These are phyloP conservation scores for Vaucheria bursata DNA, from an alignment of 352 stramenopile genomes.

Conservation along the genomic window DNA sequence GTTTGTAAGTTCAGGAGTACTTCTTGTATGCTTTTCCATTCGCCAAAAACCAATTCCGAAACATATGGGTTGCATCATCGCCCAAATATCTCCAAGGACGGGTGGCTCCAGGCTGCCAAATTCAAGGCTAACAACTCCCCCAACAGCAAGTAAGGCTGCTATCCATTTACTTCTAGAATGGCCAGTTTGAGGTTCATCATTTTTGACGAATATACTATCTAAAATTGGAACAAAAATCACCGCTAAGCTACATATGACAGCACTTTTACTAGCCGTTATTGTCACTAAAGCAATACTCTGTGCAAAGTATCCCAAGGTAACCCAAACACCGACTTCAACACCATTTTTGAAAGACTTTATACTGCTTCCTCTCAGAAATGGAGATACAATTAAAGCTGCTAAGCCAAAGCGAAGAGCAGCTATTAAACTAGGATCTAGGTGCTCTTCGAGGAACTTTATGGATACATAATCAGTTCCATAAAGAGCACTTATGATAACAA, in stretches of 20 bases:
- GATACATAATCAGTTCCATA: conserved; percentile 47
- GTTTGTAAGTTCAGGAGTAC: conserved; percentile 14
- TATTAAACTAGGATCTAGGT: conserved; percentile 25
- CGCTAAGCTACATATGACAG: conserved; percentile 49
- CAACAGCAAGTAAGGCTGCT: conserved; percentile 29
- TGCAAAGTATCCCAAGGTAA: conserved; percentile 34
- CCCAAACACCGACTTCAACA: conserved; percentile 33
- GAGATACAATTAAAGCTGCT: conserved; percentile 24
- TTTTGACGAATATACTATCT: conserved; percentile 14
- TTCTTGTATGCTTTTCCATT: conserved; percentile 19
- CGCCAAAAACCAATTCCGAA: conserved; percentile 44
- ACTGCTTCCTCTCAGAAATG: conserved; percentile 19
- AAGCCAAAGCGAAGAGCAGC: conserved; percentile 42
- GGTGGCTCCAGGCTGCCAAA: conserved; percentile 17
- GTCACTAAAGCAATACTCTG: conserved; percentile 37
- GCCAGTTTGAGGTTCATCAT: background rate
- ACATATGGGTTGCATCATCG: conserved; percentile 43
- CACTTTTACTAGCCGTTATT: conserved; percentile 41
- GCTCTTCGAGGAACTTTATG: conserved; percentile 45
- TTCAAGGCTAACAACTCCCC: conserved; percentile 42
- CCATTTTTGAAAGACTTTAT: conserved; percentile 16
- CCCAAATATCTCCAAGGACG: conserved; percentile 42
- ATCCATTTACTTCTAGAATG: background rate
- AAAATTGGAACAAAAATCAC: conserved; percentile 45
- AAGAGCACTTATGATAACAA: background rate